Evolutionary conservation across 2,329 filamentous ascomycete genomes (phyloP).

Genomic region (Fusarium veterinarium): DNA sequence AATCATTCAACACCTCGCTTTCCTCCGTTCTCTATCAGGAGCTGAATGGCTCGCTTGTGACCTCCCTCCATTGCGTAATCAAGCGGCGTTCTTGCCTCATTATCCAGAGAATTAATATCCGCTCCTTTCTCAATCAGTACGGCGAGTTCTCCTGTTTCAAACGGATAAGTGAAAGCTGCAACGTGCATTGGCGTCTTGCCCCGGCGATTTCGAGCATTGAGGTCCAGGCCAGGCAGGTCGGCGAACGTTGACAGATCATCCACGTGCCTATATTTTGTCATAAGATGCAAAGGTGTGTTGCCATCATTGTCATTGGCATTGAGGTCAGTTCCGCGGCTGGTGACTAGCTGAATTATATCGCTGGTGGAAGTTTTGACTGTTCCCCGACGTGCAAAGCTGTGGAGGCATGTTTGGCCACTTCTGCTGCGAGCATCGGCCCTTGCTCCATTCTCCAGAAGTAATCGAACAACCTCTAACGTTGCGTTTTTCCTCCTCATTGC

Average conservation of each 20-base stretch:
- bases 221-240: fast-evolving
- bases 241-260: fast-evolving
- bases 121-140: background rate
- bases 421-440: no score
- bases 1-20: no score
- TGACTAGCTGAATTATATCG: fast-evolving
- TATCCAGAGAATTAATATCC: background rate
- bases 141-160: fast-evolving
- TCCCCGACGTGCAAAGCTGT: no score
- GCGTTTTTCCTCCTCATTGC: no score
- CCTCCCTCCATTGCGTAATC: fast-evolving
- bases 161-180: fast-evolving
- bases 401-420: no score
- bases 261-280: fast-evolving
- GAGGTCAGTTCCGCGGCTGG: fast-evolving
- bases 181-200: background rate
- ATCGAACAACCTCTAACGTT: no score
- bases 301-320: fast-evolving
- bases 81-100: background rate
- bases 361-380: fast-evolving
- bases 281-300: fast-evolving
- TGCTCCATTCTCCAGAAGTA: no score
- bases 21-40: fast-evolving
- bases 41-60: fast-evolving
- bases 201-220: background rate